A percentile compares a stretch with the other conserved stretches of the same genome.
These are phyloP conservation scores for Phytophthora quininea DNA, from an alignment of 352 stramenopile genomes.

Conservation along the genomic window DNA sequence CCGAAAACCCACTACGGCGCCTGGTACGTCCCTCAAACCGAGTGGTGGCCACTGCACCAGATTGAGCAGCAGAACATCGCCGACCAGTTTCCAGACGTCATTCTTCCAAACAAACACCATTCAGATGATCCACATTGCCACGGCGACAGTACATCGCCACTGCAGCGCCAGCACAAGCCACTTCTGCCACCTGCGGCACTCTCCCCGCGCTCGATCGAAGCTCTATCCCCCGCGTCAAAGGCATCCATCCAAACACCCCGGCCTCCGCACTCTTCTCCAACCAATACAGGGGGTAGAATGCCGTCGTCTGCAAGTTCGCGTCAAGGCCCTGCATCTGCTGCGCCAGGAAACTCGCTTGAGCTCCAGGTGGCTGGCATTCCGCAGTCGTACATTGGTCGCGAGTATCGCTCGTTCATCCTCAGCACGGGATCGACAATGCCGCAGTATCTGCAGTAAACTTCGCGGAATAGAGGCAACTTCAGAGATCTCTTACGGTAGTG, in stretches of 20 bases:
- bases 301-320: constrained; percentile 17
- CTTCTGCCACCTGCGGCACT: constrained; percentile 17
- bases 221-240: neutral
- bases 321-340: neutral
- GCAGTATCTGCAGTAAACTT: constrained; percentile 36
- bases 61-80: constrained; percentile 38
- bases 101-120: neutral
- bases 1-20: constrained; percentile 46
- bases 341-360: constrained; percentile 22
- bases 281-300: neutral
- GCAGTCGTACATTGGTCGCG: constrained; percentile 59
- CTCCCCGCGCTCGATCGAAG: constrained; percentile 6
- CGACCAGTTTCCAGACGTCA: constrained; percentile 28
- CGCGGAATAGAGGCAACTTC: neutral
- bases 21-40: constrained; percentile 58
- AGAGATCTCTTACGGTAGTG: constrained; percentile 12
- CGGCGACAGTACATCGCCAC: constrained; percentile 6
- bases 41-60: constrained; percentile 60
- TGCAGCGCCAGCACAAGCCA: constrained; percentile 41
- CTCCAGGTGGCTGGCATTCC: constrained; percentile 40
- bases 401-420: constrained; percentile 59
- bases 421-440: constrained; percentile 43
- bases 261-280: neutral
- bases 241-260: neutral
- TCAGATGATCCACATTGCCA: constrained; percentile 29